Evolutionary conservation across 352 stramenopile genomes (phyloP), one percentile per base, ranked within the genome.

Genomic region (Aphanomyces euteiches): DNA sequence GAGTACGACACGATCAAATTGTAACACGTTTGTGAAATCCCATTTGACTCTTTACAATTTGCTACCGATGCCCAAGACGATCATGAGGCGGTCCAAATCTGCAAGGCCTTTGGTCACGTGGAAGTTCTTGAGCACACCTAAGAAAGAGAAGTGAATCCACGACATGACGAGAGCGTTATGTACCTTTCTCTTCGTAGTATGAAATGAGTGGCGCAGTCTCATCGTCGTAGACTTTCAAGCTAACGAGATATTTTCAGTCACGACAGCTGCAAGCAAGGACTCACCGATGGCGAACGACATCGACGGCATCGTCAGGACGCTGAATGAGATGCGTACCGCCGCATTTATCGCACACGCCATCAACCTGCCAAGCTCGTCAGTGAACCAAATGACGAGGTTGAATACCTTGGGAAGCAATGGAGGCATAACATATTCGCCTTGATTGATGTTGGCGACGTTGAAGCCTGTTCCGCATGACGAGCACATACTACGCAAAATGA

Each of bases 371-470:
- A 69, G 7, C 17, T 58, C 17, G 50, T 19, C 50, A 36, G 50
- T 36, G 8, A 36, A 19, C 50, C 50, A 58, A 17, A 58, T 58
- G 0, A 28, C 1, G 50, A 28, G 21, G 15, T 8, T 37, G 21
- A 2, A 34, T 54, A 73, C 83, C 75, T 95, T 92, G n/a, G 90
- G 90, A 7, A 96, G 79, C 66, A 97, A 73, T 36, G 89, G 87
- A 7, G 90, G 90, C 90, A 96, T 97, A 66, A 95, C 78, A 73
- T 95, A 95, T 74, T 91, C 87, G 69, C 86, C 87, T 40, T 84
- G 48, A 69, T 95, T 81, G 74, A 96, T 96, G 73, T 85, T 82
- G 28, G 89, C 85, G 34, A 97, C 84, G 72, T 97, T 97, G 79
- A 92, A 97, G 67, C 85, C 85, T 28, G 75, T 79, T 38, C 90